phyloP scores from a whole-genome alignment of 2,329 filamentous ascomycete genomes.

The Chaetomiaceae sp. region DNA sequence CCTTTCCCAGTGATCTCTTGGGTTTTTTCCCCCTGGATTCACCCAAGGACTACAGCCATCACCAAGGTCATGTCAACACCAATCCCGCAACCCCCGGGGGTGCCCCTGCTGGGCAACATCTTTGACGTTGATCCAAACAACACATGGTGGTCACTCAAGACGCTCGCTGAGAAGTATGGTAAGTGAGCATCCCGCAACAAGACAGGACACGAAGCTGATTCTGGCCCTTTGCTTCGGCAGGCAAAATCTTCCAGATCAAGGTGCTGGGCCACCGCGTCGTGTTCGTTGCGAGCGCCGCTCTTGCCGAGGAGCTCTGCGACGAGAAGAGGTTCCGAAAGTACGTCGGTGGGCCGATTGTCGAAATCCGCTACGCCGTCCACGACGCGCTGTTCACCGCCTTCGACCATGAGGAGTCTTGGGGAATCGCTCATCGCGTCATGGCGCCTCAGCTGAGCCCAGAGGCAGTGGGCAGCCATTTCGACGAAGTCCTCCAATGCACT shows the following conservation, averaged over 20 bases:
- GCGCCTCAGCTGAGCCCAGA: conserved; percentile 39
- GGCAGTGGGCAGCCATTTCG: conserved; percentile 36
- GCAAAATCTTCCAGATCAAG: conserved; percentile 44
- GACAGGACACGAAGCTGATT: background rate
- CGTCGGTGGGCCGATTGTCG: conserved; percentile 48
- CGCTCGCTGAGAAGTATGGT: conserved; percentile 40
- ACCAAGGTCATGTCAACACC: conserved; percentile 37
- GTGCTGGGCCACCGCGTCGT: conserved; percentile 38
- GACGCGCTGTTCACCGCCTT: conserved; percentile 51
- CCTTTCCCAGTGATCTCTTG: background rate
- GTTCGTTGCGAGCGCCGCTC: conserved; percentile 39
- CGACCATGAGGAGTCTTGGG: conserved; percentile 46
- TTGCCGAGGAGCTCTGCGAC: conserved; percentile 46
- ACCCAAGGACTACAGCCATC: background rate
- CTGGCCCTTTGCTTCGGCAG: conserved; percentile 19
- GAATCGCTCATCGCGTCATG: conserved; percentile 49
- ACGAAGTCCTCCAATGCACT: conserved; percentile 46
- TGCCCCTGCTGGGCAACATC: conserved; percentile 50
- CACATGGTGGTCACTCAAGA: conserved; percentile 46
- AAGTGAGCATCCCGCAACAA: background rate
- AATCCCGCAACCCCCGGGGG: conserved; percentile 47
- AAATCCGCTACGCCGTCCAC: conserved; percentile 48
- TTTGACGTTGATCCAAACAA: conserved; percentile 46
- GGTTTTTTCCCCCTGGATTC: no score
- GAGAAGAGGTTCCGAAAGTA: conserved; percentile 51